Evolutionary conservation across 2,329 filamentous ascomycete species (phyloP), one percentile per base, ranked within the genome.

Genomic region (Fusarium tupiense): DNA sequence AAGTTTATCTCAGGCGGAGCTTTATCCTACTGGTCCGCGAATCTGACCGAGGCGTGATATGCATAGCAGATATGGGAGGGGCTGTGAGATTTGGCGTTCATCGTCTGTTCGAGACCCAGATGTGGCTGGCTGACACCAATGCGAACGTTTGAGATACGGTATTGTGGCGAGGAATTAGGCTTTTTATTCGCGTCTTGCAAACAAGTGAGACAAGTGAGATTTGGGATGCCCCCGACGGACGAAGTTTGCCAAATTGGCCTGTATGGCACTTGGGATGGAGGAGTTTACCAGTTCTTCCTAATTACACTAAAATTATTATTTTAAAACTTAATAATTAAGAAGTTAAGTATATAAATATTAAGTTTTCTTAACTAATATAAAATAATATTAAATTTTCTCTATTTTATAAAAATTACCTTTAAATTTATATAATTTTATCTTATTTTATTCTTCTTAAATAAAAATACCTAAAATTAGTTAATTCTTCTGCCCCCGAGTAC

Each of bases 171-270:
- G 14, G 16, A 13, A 8, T 35, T 35, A 8, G 8, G 0, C 8
- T 19, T 2, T 19, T 13, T 26, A 26, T 20, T 26, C 6, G 43
- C 24, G 24, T 16, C 4, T 16, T 31, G 12, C 4, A 49, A 16
- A 31, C 9, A 22, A 7, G 26, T n/a, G 14, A 49, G 10, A 31
- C n/a, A 5, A 49, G 10, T 17, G 22, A 49, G 14, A 11, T 12
- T 35, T 35, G 33, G 33, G 14, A 16, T 16, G 33, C 33, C 14
- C 33, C 33, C 33, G 1, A 35, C 14, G 0, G 33, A 35, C 14
- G 16, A 17, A 9, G 33, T 1, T 35, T 16, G 8, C 33, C 8
- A 4, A 1, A 35, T 17, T 16, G 33, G 33, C 1, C 0, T 1
- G 16, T 2, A 35, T 35, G 33, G 16, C 14, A 35, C 33, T 35